phyloP scores from a whole-genome alignment of 2,329 filamentous ascomycete genomes.

The Ophiosphaerella korrae region DNA sequence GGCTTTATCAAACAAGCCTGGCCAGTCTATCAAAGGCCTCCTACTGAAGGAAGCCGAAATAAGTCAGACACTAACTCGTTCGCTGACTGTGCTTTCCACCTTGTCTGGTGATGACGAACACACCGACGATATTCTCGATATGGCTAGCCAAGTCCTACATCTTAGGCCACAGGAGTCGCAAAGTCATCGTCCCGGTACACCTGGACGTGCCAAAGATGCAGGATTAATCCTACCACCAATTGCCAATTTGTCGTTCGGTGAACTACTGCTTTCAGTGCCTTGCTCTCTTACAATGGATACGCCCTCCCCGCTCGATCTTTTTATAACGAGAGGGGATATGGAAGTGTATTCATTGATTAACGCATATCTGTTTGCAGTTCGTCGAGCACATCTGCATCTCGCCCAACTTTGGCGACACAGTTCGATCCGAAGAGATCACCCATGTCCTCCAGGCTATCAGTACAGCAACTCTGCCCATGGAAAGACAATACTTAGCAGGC shows the following conservation, averaged over 20 bases:
- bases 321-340: conserved; percentile 77
- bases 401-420: conserved; percentile 87
- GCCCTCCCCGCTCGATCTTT: conserved; percentile 81
- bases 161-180: conserved; percentile 64
- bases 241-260: conserved; percentile 67
- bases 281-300: conserved; percentile 74
- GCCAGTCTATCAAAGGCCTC: conserved; percentile 64
- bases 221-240: conserved; percentile 46
- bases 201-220: conserved; percentile 44
- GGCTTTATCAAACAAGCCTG: conserved; percentile 44
- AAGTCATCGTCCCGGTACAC: conserved; percentile 46
- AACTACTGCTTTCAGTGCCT: conserved; percentile 79
- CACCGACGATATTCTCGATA: conserved; percentile 75
- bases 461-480: conserved; percentile 66
- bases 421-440: conserved; percentile 75
- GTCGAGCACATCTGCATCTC: conserved; percentile 82
- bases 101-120: conserved; percentile 78
- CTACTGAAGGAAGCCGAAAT: conserved; percentile 87
- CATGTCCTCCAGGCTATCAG: conserved; percentile 69
- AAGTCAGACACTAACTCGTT: conserved; percentile 72
- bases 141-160: conserved; percentile 76
- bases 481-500: conserved; percentile 62
- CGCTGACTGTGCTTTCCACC: conserved; percentile 80
- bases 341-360: conserved; percentile 84
- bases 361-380: conserved; percentile 83